A percentile compares a stretch with the other conserved stretches of the same genome.
phyloP scores from a whole-genome alignment of 176 grass and related monocot genomes.

The Oryza meyeriana region DNA sequence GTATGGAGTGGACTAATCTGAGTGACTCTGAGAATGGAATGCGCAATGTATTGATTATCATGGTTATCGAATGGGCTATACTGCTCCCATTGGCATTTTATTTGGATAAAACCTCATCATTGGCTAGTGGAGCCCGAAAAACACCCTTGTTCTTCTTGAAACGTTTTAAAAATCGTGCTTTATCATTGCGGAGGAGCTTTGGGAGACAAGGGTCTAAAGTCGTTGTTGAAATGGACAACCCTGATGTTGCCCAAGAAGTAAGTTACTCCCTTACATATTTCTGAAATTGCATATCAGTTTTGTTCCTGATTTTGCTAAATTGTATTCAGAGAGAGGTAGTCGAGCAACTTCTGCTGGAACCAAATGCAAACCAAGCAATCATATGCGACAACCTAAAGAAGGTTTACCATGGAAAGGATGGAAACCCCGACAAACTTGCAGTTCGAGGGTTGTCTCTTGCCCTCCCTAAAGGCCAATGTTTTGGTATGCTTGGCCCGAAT shows the following conservation, averaged over 20 bases:
- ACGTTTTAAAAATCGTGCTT: conserved; percentile 43
- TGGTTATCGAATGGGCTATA: conserved; percentile 73
- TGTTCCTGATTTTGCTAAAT: conserved; percentile 19
- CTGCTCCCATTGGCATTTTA: conserved; percentile 66
- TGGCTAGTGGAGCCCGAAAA: conserved; percentile 41
- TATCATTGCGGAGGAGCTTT: conserved; percentile 42
- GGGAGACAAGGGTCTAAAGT: conserved; percentile 57
- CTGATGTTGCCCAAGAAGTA: conserved; percentile 66
- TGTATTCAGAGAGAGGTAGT: conserved; percentile 68
- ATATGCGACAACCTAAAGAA: conserved; percentile 77
- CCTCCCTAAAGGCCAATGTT: conserved; percentile 85
- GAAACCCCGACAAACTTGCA: conserved; percentile 85
- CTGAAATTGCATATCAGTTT: neutral
- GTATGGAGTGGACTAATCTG: conserved; percentile 79
- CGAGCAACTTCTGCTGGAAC: conserved; percentile 57
- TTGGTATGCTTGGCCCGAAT: conserved; percentile 96
- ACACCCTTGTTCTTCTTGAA: conserved; percentile 51
- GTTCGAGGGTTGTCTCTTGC: conserved; percentile 90
- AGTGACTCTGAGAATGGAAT: conserved; percentile 59
- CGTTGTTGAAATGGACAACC: conserved; percentile 63
- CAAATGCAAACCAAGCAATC: conserved; percentile 51
- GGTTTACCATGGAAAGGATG: conserved; percentile 81
- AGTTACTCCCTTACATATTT: conserved; percentile 21
- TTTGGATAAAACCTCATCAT: conserved; percentile 56
- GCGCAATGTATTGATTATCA: conserved; percentile 69